phyloP scores from a whole-genome alignment of 768 basidiomycete genomes.

The Terana coerulea region DNA sequence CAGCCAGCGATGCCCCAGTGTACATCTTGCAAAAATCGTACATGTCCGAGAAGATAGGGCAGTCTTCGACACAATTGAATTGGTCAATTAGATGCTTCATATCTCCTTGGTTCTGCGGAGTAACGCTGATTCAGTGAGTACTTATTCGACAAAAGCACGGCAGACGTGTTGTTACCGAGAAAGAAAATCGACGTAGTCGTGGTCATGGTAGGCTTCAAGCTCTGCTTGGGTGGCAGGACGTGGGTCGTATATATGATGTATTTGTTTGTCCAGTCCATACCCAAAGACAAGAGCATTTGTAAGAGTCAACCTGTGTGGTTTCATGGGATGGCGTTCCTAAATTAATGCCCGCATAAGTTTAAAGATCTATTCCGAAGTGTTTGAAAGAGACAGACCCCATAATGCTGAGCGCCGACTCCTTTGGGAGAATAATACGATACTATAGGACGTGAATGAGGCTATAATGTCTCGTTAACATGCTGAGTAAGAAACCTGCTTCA shows the following conservation, averaged over 20 bases:
- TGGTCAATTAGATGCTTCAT: constrained; percentile 77
- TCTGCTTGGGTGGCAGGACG: constrained; percentile 86
- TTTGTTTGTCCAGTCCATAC: constrained; percentile 93
- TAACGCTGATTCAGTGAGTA: constrained; percentile 54
- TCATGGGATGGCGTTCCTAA: constrained; percentile 98
- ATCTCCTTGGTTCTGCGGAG: constrained; percentile 64
- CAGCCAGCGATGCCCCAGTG: constrained; percentile 87
- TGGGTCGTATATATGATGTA: constrained; percentile 89
- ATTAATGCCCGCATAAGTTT: no score
- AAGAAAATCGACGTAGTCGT: constrained; percentile 95
- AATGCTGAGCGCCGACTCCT: constrained; percentile 93
- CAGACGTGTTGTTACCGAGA: constrained; percentile 55
- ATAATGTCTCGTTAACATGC: not conserved
- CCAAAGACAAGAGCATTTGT: constrained; percentile 96
- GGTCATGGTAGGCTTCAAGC: constrained; percentile 87
- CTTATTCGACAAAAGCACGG: not conserved
- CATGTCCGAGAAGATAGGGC: constrained; percentile 93
- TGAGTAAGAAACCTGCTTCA: constrained; percentile 11
- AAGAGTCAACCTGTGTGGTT: constrained; percentile 91
- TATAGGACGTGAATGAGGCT: constrained; percentile 82
- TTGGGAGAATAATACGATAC: constrained; percentile 97
- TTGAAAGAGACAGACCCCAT: constrained; percentile 63
- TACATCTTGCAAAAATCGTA: constrained; percentile 95
- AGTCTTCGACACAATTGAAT: constrained; percentile 96
- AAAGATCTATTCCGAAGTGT: no score